Base-by-base conservation (phyloP, 1,139 yeast species). In the Nematodospora anomalae region DNA sequence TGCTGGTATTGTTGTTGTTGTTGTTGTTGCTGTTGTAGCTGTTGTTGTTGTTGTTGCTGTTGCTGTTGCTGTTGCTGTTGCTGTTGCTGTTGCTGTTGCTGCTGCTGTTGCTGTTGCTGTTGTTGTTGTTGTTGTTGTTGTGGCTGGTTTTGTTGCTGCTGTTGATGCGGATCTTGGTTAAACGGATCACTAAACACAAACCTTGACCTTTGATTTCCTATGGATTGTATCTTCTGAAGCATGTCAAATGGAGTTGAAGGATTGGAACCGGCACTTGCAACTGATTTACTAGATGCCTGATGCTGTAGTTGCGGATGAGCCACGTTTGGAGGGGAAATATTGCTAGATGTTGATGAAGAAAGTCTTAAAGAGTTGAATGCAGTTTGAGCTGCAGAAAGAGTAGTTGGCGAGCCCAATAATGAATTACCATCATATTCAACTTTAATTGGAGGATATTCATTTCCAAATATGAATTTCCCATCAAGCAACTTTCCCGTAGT, bases 401-500 rank as follows among this genome's bases (percentile, higher is more conserved):
- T 39, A 12, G 45, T 40, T 13, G 52, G 45, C 4, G 51, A 47
- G 29, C 38, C 40, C 31, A 51, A 32, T 24, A 39, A 16, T 14
- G 47, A 46, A 27, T 76, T 53, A 24, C 41, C 44, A 40, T 71
- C 70, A 39, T 69, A 64, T 42, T 80, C 85, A 32, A 79, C 77
- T 36, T 66, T 67, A 24, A 80, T 63, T 13, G 79, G 83, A 51
- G 65, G 71, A 36, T 60, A 71, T 14, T 71, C 74, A 37, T 74
- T 68, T 27, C 88, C 95, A 67, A 79, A 87, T 24, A 82, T 68
- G 60, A 54, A 75, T 52, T 67, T 83, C 50, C 63, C 82, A 63
- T 84, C 88, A 33, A 89, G 68, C 16, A 81, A 62, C 43, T 79
- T 76, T n/a, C 81, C 81, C 26, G 88, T 87, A 13, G 83, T 79